Conservation (phyloP, 106 monocot species). For the Chionographis japonica region DNA sequence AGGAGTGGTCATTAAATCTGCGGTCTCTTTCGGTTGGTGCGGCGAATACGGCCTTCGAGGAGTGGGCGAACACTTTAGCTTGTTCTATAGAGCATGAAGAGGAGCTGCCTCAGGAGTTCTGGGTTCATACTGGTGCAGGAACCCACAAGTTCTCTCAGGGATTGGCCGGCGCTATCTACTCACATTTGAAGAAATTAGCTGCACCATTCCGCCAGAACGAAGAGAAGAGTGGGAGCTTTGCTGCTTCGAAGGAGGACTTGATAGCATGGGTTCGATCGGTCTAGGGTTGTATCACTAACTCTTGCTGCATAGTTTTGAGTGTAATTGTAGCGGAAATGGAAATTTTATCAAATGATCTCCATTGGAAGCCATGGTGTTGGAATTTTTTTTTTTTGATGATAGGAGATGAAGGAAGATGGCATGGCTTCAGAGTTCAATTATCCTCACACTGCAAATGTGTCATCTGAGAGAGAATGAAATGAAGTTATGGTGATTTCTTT, state of each 20-base stretch:
- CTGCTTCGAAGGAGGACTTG: conserved; percentile 53
- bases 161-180: conserved; percentile 38
- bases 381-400: too few relatives aligned
- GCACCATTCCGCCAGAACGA: conserved; percentile 58
- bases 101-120: conserved; percentile 50
- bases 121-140: conserved; percentile 62
- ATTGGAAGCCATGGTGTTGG: too few relatives aligned
- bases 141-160: conserved; percentile 75
- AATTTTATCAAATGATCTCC: too few relatives aligned
- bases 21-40: conserved; percentile 81
- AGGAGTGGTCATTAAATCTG: conserved; percentile 78
- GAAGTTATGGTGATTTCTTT: too few relatives aligned
- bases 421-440: too few relatives aligned
- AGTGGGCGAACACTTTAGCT: conserved; percentile 55
- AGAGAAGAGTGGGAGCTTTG: conserved; percentile 52
- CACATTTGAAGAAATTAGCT: conserved; percentile 37
- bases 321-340: too few relatives aligned
- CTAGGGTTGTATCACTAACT: conserved; percentile 17
- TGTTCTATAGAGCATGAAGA: conserved; percentile 26
- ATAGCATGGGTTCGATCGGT: conserved; percentile 49
- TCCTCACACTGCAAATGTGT: too few relatives aligned
- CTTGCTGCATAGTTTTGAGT: conserved; percentile 6
- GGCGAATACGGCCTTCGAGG: conserved; percentile 73
- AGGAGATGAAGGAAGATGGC: too few relatives aligned
- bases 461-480: too few relatives aligned